Evolutionary conservation across 345 rosid species (phyloP), one percentile per base, ranked within the genome.

Genomic region (Eutrema yunnanense): DNA sequence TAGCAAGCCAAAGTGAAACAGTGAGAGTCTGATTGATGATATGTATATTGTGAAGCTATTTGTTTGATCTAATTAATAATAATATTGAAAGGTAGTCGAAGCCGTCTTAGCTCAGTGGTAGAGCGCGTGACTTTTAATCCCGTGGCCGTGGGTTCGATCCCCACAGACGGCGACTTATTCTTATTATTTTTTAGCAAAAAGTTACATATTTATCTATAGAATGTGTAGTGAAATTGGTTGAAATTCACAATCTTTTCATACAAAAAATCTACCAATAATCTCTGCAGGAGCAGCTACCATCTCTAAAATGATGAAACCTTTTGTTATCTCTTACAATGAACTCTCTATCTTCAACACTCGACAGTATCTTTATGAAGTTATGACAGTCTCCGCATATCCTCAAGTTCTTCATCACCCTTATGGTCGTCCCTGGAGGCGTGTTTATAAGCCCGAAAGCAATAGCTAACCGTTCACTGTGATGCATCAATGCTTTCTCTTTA

Each of bases 371-470:
- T 71, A 88, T 77, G 64, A 88, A 49, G 72, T 82, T 81, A 70
- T 88, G 93, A 49, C 93, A 88, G 54, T 88, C 90, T 56, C 90
- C 87, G 47, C 90, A 86, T 14, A 84, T 74, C 54, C 85, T 81
- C 48, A 83, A 69, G 64, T 83, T 83, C 79, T 84, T 84, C 83
- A 86, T 84, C 50, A 88, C 87, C 43, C 86, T 86, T 55, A 88
- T 82, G 36, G 81, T 78, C 9, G 69, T 76, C 9, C 80, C 78
- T 0, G 84, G 81, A 63, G 83, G 3, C 13, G 86, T 80, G 65
- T 52, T 72, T 54, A 86, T 80, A 61, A 88, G 75, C 48, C 82
- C 90, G 52, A 86, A 88, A 13, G 90, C 82, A 41, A 88, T 87
- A 19, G 93, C 93, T 75, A 88, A 73, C 59, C 86, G 73, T 78